Evolutionary conservation across 2,329 filamentous ascomycete genomes (phyloP), one percentile per base, ranked within the genome.

Genomic region (Clonostachys chloroleuca): DNA sequence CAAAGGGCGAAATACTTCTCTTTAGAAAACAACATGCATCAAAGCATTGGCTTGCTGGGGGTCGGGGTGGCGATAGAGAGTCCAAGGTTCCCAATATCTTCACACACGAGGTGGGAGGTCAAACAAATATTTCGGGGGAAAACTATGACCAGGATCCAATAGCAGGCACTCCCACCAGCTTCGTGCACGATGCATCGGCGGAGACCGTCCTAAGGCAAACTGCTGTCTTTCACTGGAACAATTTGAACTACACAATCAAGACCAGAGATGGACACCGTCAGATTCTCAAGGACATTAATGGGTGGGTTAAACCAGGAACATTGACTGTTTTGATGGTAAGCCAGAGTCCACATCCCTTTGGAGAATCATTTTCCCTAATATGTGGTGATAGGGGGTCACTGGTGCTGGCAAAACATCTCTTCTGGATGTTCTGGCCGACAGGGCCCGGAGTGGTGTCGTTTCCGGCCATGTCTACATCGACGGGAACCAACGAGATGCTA

Each of bases 261-360:
- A 84, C 88, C 60, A 60, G 60, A 47, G 86, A 86, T 58, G 77
- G 86, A 51, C 62, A 69, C 2, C 75, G 85, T 16, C 75, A 81
- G 20, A 81, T 90, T 55, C 65, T 89, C 34, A 79, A 88, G 50
- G 70, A 86, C 47, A 82, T 88, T 8, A 81, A 86, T 54, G 84
- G 85, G 6, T 88, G 83, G 81, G 83, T 88, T 48, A 85, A 87
- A 59, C 84, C 85, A 5, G 84, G 84, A 44, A 87, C 83, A 20
- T 64, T 86, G 35, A 87, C 84, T 13, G 84, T 83, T 34, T 71
- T 87, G 1, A 87, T 87, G 84, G 86, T 45, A 39, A 13, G 4
- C 52, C 8, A n/a, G 9, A 10, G 24, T 10, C 24, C 24, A 39
- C 17, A n/a, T 39, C 17, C 14, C 76, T 36, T 77, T 75, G 43